These are phyloP conservation scores for Adenanthera pavonina DNA, from an alignment of 306 rosid species.

Conservation along the genomic window DNA sequence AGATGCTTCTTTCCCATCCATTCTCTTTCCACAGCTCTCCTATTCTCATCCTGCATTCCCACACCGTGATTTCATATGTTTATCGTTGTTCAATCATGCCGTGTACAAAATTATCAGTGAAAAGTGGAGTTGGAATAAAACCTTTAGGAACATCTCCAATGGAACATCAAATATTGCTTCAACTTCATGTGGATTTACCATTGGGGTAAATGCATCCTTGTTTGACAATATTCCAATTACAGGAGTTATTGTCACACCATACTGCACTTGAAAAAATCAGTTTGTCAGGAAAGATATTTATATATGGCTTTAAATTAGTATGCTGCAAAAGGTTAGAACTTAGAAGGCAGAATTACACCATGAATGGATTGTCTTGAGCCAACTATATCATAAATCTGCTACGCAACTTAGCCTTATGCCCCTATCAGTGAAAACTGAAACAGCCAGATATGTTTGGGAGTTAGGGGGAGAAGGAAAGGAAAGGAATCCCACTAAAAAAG, in stretches of 20 bases:
- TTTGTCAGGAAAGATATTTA: constrained; percentile 17
- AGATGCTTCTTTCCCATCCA: constrained; percentile 74
- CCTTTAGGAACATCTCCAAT: constrained; percentile 92
- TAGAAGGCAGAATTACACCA: neutral
- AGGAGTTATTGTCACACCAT: constrained; percentile 69
- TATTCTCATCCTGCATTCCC: constrained; percentile 68
- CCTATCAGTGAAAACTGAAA: neutral
- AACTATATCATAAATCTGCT: neutral
- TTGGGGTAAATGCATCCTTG: constrained; percentile 71
- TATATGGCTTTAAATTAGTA: neutral
- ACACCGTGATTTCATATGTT: constrained; percentile 34
- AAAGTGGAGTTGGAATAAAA: constrained; percentile 32
- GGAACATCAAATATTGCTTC: constrained; percentile 85
- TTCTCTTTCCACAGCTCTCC: constrained; percentile 77
- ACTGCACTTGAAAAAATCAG: constrained; percentile 48
- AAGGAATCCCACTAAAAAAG: neutral
- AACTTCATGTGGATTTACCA: constrained; percentile 73
- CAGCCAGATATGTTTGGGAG: neutral
- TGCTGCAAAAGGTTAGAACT: neutral
- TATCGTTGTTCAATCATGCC: neutral
- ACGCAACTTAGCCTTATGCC: neutral
- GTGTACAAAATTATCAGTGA: constrained; percentile 13
- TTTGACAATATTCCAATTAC: constrained; percentile 72
- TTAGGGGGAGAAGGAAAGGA: neutral
- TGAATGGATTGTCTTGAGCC: neutral